phyloP scores from a whole-genome alignment of 2,329 filamentous ascomycete species.

The Aspergillus persii region DNA sequence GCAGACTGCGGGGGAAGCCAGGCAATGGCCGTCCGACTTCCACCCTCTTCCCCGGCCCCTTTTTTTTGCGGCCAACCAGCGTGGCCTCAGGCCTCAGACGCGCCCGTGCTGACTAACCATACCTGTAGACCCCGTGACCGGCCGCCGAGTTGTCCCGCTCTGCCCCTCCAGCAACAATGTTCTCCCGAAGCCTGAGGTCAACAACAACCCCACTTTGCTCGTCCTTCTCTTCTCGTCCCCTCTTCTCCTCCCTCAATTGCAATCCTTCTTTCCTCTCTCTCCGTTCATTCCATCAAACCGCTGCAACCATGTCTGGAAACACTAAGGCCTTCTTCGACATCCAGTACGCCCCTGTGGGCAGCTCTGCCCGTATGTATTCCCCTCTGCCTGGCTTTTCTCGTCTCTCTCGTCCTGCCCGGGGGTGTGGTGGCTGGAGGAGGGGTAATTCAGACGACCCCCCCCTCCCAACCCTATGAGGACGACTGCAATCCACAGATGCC shows the following conservation, averaged over 20 bases:
- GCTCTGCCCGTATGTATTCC: constrained; percentile 28
- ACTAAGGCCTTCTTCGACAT: constrained; percentile 73
- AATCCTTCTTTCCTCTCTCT: constrained; percentile 33
- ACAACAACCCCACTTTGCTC: constrained; percentile 46
- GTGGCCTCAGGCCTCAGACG: constrained; percentile 10
- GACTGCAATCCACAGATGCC: not conserved
- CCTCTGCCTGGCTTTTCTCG: constrained; percentile 2
- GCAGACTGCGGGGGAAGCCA: not conserved
- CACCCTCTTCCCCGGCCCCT: constrained; percentile 1
- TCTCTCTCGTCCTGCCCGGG: constrained; percentile 11
- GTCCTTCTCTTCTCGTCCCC: constrained; percentile 37
- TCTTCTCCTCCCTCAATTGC: constrained; percentile 34
- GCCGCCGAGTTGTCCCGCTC: constrained; percentile 23
- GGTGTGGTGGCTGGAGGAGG: constrained; percentile 11
- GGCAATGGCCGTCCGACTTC: not conserved
- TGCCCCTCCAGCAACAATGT: constrained; percentile 42
- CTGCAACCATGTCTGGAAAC: constrained; percentile 67
- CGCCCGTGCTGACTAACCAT: not conserved
- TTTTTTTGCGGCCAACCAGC: not conserved
- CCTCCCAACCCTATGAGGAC: no score
- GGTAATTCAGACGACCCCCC: constrained; percentile 8
- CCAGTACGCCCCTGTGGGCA: constrained; percentile 51
- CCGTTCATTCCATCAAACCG: constrained; percentile 61
- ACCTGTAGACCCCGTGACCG: constrained; percentile 16
- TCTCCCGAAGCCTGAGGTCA: constrained; percentile 41